These are phyloP conservation scores for Rubus parviflorus DNA, from an alignment of 306 rosid species.

Conservation along the genomic window DNA sequence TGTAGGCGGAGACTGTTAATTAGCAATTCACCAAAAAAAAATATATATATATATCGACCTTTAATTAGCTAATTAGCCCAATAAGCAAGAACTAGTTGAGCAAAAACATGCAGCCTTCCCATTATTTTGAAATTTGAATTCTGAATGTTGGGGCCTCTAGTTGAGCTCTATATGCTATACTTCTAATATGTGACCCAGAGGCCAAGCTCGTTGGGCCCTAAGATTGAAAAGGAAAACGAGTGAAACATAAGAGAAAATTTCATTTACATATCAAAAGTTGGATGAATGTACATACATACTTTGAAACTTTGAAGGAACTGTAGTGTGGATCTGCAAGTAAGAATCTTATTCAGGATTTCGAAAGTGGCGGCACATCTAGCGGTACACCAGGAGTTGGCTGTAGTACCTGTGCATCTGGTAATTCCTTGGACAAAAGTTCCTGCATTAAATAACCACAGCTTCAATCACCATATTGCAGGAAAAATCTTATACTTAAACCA, in stretches of 20 bases:
- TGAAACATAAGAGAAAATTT: background rate
- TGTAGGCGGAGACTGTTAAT: background rate
- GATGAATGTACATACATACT: background rate
- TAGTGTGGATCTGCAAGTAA: background rate
- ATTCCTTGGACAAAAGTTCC: conserved; percentile 76
- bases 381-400: conserved; percentile 73
- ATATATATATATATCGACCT: too few species aligned
- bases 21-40: too few species aligned
- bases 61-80: background rate
- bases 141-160: background rate
- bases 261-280: background rate
- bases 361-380: conserved; percentile 46
- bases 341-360: conserved; percentile 14
- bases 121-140: background rate
- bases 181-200: background rate
- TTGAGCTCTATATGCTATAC: too few species aligned
- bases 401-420: conserved; percentile 57
- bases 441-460: conserved; percentile 41
- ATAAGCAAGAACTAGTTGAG: background rate
- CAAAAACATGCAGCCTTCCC: background rate
- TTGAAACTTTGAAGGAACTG: background rate
- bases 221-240: background rate
- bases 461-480: conserved; percentile 15
- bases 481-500: background rate
- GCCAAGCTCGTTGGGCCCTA: background rate